Evolutionary conservation across 139 green algal species (phyloP).

Genomic region (Coccomyxa sp.): DNA sequence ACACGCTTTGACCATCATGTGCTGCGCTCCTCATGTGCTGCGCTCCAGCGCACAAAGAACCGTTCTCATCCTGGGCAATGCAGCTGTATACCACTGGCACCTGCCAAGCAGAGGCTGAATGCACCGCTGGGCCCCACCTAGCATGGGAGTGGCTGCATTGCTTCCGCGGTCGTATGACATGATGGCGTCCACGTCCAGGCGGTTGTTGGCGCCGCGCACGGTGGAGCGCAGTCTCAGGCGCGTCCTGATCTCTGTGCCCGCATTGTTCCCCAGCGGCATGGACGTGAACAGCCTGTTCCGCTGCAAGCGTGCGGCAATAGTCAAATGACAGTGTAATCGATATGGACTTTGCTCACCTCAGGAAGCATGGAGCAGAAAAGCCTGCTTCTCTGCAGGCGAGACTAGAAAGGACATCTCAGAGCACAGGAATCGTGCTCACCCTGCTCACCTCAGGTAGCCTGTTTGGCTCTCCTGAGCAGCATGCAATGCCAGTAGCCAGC

Average conservation of each 20-base stretch:
- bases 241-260: slow-evolving; percentile 61
- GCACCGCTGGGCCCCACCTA: neutral
- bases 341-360: too few relatives aligned
- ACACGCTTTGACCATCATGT: neutral
- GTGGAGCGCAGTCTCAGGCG: slow-evolving; percentile 60
- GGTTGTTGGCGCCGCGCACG: slow-evolving; percentile 61
- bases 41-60: too few relatives aligned
- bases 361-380: slow-evolving; percentile 44
- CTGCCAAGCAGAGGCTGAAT: neutral
- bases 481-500: neutral
- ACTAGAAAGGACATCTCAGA: neutral
- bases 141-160: slow-evolving; percentile 17
- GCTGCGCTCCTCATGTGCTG: neutral
- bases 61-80: too few relatives aligned
- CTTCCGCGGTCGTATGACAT: slow-evolving; percentile 54
- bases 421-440: neutral
- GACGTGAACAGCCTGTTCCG: slow-evolving; percentile 36
- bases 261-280: slow-evolving; percentile 54
- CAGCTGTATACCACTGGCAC: neutral
- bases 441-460: neutral
- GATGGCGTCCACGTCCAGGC: slow-evolving; percentile 67
- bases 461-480: neutral
- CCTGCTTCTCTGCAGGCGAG: slow-evolving; percentile 39
- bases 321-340: too few relatives aligned
- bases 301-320: too few relatives aligned